These are phyloP conservation scores for Corniculantispora saksenae DNA, from an alignment of 2,329 filamentous ascomycete genomes.

Conservation along the genomic window DNA sequence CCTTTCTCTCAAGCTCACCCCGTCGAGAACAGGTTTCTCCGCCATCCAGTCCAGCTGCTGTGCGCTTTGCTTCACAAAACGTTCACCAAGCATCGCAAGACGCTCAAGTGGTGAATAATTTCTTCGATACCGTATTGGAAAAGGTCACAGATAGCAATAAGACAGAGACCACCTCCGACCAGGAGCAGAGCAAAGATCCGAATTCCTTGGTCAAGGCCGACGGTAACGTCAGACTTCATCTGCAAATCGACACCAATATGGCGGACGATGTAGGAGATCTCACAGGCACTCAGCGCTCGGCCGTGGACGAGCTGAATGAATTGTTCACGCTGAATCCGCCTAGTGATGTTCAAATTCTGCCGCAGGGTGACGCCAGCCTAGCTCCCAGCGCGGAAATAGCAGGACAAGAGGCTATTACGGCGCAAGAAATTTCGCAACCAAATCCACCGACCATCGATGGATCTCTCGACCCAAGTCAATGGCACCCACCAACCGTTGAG, in stretches of 20 bases:
- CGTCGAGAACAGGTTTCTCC: neutral
- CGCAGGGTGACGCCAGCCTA: neutral
- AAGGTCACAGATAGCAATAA: conserved; percentile 22
- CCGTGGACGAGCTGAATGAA: conserved; percentile 19
- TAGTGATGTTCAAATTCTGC: neutral
- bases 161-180: conserved; percentile 7
- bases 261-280: neutral
- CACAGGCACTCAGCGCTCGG: conserved; percentile 9
- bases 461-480: conserved; percentile 5
- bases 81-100: conserved; percentile 26
- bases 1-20: neutral
- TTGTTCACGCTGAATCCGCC: conserved; percentile 11
- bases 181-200: neutral
- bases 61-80: neutral
- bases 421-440: neutral
- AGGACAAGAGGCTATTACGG: neutral
- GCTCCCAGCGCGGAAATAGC: neutral
- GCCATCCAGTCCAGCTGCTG: neutral
- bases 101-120: conserved; percentile 28
- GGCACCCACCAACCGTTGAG: conserved; percentile 10
- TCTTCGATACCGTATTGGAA: conserved; percentile 22
- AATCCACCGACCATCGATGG: neutral
- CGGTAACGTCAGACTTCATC: neutral
- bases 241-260: neutral
- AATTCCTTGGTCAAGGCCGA: neutral